phyloP scores from a whole-genome alignment of 495 filamentous ascomycete genomes.

The Choiromyces venosus region DNA sequence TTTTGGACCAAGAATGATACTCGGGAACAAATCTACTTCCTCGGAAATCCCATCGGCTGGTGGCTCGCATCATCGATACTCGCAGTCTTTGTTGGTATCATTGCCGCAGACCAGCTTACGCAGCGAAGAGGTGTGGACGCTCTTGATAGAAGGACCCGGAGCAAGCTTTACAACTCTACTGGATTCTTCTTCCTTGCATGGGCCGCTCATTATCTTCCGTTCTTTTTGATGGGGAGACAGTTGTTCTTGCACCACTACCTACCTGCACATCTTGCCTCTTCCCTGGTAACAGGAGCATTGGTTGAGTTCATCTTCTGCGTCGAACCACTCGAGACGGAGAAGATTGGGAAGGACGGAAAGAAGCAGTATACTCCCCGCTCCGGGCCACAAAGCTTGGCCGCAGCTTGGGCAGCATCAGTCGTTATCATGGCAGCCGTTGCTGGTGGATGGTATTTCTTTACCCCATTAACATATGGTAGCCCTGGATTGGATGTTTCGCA shows the following conservation, averaged over 20 bases:
- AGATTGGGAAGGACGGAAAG: conserved; percentile 48
- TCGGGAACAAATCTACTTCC: conserved; percentile 94
- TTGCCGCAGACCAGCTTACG: conserved; percentile 89
- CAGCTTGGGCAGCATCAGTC: conserved; percentile 67
- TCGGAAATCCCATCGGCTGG: conserved; percentile 96
- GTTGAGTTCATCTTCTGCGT: conserved; percentile 94
- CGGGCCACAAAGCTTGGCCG: conserved; percentile 68
- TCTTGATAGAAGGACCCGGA: conserved; percentile 82
- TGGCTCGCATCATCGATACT: conserved; percentile 89
- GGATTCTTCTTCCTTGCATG: conserved; percentile 98
- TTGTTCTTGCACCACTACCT: conserved; percentile 98
- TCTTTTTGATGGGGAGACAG: conserved; percentile 96
- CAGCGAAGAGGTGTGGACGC: conserved; percentile 88
- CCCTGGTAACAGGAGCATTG: conserved; percentile 90
- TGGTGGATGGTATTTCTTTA: conserved; percentile 84
- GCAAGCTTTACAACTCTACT: conserved; percentile 92
- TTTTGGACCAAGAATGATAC: conserved; percentile 99
- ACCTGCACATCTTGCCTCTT: conserved; percentile 83
- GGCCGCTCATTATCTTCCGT: conserved; percentile 96
- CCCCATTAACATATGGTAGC: conserved; percentile 89
- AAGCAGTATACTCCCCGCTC: conserved; percentile 55
- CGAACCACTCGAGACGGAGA: conserved; percentile 60
- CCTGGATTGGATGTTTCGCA: conserved; percentile 80
- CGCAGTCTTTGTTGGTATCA: conserved; percentile 86
- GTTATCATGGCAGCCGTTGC: conserved; percentile 65